Evolutionary conservation across 345 rosid genomes (phyloP), one percentile per base, ranked within the genome.

Genomic region (Gossypium stocksii): DNA sequence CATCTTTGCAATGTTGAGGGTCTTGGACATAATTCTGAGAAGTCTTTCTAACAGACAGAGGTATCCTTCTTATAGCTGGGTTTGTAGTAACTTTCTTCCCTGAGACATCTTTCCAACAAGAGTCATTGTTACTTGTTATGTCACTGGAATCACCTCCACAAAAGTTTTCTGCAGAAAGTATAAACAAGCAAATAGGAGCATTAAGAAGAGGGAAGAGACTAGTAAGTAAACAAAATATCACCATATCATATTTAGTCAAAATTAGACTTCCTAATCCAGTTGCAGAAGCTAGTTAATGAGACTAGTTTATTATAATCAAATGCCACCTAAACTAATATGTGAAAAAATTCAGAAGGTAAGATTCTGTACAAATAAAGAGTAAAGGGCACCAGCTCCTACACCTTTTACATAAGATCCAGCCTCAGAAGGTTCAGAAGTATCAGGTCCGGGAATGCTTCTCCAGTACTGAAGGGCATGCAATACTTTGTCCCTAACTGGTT

Each of bases 401-500:
- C 98, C 98, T 91, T 89, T 91, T 80, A 87, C 63, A 22, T 87
- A 90, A 71, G 93, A 92, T 77, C 89, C 97, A 75, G 87, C 80
- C 82, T 89, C 95, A 67, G 95, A 94, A 72, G 82, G 87, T 76
- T 89, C 91, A 77, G 86, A 86, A 80, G 86, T 81, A 85, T 83
- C 89, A 74, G 81, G 76, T 49, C 93, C 89, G 1, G 85, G 88
- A 85, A 89, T 82, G 76, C 74, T 83, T 87, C 80, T 92, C 98
- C 98, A 94, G 80, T 78, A 83, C 77, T 87, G 93, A n/a, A 94
- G 79, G 51, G 97, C 93, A 74, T 85, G 89, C 56, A 86, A 43
- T 43, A 89, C 90, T 1, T 90, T 77, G 79, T 94, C 98, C 83
- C 98, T 88, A 60, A 94, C 97, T 73, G 98, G 98, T 81, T 92